These are phyloP conservation scores for Colletotrichum scovillei DNA, from an alignment of 2,329 filamentous ascomycete species.

Conservation along the genomic window DNA sequence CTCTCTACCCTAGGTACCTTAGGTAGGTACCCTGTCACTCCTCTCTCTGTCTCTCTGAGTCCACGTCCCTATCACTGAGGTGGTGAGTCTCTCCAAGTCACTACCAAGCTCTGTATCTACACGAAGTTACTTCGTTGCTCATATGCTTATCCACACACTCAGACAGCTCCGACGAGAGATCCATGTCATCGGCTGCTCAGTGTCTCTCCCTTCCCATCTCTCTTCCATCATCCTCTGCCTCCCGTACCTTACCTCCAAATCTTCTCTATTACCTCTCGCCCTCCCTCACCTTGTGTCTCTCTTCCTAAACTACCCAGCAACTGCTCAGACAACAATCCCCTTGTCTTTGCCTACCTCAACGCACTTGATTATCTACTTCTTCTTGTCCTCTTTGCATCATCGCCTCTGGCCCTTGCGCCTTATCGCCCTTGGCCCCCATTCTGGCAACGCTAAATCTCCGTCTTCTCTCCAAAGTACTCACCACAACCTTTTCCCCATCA, in stretches of 20 bases:
- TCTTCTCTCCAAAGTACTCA: neutral
- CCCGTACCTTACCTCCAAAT: neutral
- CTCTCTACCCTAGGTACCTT: neutral
- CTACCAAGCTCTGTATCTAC: neutral
- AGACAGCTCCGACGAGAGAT: slow-evolving; percentile 6
- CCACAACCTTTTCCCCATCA: neutral
- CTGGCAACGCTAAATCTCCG: neutral
- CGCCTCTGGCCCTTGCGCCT: slow-evolving; percentile 14
- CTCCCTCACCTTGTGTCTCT: neutral
- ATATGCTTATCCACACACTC: neutral
- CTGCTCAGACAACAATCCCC: slow-evolving; percentile 18
- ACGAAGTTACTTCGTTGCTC: neutral
- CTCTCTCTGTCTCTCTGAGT: neutral
- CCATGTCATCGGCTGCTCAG: slow-evolving; percentile 26
- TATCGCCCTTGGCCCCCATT: slow-evolving; percentile 9
- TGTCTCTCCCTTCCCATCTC: slow-evolving; percentile 1
- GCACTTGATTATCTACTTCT: neutral
- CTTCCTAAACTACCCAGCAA: neutral
- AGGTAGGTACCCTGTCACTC: neutral
- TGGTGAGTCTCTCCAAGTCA: neutral
- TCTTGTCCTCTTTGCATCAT: slow-evolving; percentile 30
- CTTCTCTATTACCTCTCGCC: neutral
- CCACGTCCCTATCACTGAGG: neutral
- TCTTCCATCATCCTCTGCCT: neutral
- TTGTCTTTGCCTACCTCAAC: slow-evolving; percentile 3